Base-by-base conservation (phyloP, 192 early-diverging fungal genomes). In the Umbelopsis sp. region DNA sequence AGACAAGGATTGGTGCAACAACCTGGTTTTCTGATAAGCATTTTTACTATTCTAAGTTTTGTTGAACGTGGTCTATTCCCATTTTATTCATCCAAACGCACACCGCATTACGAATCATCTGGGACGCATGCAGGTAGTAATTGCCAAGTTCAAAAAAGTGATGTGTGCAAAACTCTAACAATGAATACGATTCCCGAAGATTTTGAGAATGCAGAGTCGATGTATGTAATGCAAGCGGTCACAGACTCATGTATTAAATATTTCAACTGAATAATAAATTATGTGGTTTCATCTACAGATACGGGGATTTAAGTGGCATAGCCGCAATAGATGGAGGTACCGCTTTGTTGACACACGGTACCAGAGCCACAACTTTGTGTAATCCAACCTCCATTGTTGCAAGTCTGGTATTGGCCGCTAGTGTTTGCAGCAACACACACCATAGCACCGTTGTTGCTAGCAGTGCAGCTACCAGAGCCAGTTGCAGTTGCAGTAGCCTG, bases 241-340 rank as follows among this genome's bases (percentile, higher is more conserved):
- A 61, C 12, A 61, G 48, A 49, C 20, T 20, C 20, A 21, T 49
- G 48, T 49, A 49, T 49, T 49, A 49, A 49, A 21, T 49, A 35
- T 18, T 48, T 48, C 13, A 11, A 16, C 18, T 48, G 13, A 18
- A 1, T 48, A 48, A 16, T 27, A 35, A 35, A 61, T 61, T 33
- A 58, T 11, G 7, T 52, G 21, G 0, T 35, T 35, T 61, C 30
- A 35, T 35, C 55, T 33, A 35, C 0, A 25, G 27, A 66, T 46
- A 41, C 6, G 10, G 10, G 5, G 37, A 41, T 41, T 41, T 41
- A 41, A 41, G 44, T 47, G 52, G 70, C 25, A 61, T 64, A 73
- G 41, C 49, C 72, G 48, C 72, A 73, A 20, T 53, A 53, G 23
- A 73, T 73, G 41, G 66, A 66, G 7, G 27, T 0, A 53, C 65